phyloP scores from a whole-genome alignment of 2,329 filamentous ascomycete genomes.

The Penicillium hesseltinei region DNA sequence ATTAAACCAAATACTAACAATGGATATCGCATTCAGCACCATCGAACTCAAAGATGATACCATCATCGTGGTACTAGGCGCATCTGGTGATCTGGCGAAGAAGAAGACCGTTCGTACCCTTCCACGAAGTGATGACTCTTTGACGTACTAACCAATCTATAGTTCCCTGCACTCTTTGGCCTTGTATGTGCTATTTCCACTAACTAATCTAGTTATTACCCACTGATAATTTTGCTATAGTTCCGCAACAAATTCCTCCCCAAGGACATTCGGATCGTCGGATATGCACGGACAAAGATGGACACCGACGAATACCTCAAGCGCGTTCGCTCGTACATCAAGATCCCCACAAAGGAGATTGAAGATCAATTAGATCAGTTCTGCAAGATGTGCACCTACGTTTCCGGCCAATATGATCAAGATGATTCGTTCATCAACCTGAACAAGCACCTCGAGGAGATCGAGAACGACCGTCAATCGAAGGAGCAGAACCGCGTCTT shows the following conservation, averaged over 20 bases:
- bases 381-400: conserved; percentile 81
- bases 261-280: conserved; percentile 93
- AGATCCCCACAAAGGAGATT: conserved; percentile 95
- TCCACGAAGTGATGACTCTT: conserved; percentile 5
- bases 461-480: conserved; percentile 70
- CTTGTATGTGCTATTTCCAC: conserved; percentile 65
- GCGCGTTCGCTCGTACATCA: conserved; percentile 96
- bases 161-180: conserved; percentile 97
- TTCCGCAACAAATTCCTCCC: conserved; percentile 98
- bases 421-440: conserved; percentile 90
- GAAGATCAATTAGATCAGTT: conserved; percentile 95
- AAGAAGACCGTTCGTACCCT: conserved; percentile 84
- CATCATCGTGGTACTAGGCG: conserved; percentile 91
- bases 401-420: conserved; percentile 96
- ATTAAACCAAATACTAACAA: conserved; percentile 31
- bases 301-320: conserved; percentile 93
- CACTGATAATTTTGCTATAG: conserved; percentile 48
- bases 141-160: conserved; percentile 20
- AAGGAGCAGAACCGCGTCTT: conserved; percentile 89
- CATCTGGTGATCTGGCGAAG: conserved; percentile 96
- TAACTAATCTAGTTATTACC: neutral
- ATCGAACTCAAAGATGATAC: conserved; percentile 99
- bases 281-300: conserved; percentile 99
- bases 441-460: conserved; percentile 77
- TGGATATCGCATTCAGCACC: conserved; percentile 56